Evolutionary conservation across 2,329 filamentous ascomycete genomes (phyloP).

Genomic region (Fusarium brachygibbosum): DNA sequence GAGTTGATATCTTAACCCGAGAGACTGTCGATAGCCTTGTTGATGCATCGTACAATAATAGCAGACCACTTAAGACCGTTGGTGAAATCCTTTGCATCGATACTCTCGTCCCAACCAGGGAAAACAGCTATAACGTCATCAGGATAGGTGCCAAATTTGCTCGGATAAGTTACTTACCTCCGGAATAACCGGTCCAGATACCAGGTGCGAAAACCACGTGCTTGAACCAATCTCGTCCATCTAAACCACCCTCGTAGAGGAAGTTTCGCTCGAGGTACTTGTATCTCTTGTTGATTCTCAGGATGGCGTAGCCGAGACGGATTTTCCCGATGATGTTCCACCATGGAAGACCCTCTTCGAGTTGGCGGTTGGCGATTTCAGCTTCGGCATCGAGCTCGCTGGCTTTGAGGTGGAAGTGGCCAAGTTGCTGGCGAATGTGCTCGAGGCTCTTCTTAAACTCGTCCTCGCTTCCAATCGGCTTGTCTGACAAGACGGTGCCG

Average conservation of each 20-base stretch:
- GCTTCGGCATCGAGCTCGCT: slow-evolving; percentile 62
- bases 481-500: slow-evolving; percentile 42
- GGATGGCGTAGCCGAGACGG: slow-evolving; percentile 72
- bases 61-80: slow-evolving; percentile 71
- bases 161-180: slow-evolving; percentile 63
- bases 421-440: slow-evolving; percentile 56
- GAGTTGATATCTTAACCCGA: not conserved
- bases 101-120: slow-evolving; percentile 73
- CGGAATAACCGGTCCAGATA: slow-evolving; percentile 90
- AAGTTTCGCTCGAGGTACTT: slow-evolving; percentile 87
- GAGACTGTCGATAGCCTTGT: slow-evolving; percentile 60
- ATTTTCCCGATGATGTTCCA: slow-evolving; percentile 81
- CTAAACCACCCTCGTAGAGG: slow-evolving; percentile 80
- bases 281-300: slow-evolving; percentile 81
- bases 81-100: slow-evolving; percentile 69
- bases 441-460: slow-evolving; percentile 58
- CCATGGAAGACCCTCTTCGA: slow-evolving; percentile 75
- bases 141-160: not conserved
- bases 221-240: slow-evolving; percentile 90
- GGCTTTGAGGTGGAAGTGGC: slow-evolving; percentile 57
- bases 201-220: slow-evolving; percentile 95
- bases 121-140: slow-evolving; percentile 64
- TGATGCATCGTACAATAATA: slow-evolving; percentile 68
- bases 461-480: slow-evolving; percentile 54
- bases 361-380: slow-evolving; percentile 58